A percentile compares a stretch with the other conserved stretches of the same genome.
These are phyloP conservation scores for Thelonectria blattea DNA, from an alignment of 2,329 filamentous ascomycete genomes.

Conservation along the genomic window DNA sequence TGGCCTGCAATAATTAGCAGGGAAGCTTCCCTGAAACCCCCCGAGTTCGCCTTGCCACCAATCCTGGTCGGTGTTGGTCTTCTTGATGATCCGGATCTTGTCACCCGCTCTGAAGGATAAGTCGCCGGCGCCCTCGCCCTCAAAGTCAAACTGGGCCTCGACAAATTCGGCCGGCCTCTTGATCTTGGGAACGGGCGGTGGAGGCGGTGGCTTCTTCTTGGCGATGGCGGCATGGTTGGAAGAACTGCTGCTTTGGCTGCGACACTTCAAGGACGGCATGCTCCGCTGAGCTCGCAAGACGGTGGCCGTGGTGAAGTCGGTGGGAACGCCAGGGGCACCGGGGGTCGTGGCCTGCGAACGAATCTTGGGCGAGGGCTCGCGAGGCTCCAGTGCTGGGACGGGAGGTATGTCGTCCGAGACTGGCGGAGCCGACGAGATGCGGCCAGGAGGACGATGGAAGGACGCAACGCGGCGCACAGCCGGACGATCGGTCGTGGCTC, in stretches of 20 bases:
- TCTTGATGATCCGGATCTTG: conserved; percentile 18
- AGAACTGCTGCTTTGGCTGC: conserved; percentile 9
- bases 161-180: conserved; percentile 15
- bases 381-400: background rate
- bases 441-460: conserved; percentile 2
- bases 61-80: conserved; percentile 20
- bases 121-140: conserved; percentile 17
- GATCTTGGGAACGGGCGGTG: conserved; percentile 18
- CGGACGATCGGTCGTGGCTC: conserved; percentile 2
- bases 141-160: conserved; percentile 21
- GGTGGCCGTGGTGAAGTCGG: conserved; percentile 22
- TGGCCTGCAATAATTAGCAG: conserved; percentile 23
- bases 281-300: conserved; percentile 15
- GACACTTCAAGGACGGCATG: background rate
- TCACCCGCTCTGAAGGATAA: conserved; percentile 22
- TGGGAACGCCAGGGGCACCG: conserved; percentile 10
- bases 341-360: conserved; percentile 6
- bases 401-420: conserved; percentile 2
- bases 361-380: conserved; percentile 3
- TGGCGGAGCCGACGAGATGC: conserved; percentile 17
- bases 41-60: conserved; percentile 24
- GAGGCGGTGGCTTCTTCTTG: conserved; percentile 23
- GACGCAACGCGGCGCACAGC: background rate
- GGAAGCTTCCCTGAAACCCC: conserved; percentile 17
- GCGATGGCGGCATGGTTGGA: conserved; percentile 13